Conservation (phyloP, 352 stramenopile genomes). For the Phytopythium delawarense region DNA sequence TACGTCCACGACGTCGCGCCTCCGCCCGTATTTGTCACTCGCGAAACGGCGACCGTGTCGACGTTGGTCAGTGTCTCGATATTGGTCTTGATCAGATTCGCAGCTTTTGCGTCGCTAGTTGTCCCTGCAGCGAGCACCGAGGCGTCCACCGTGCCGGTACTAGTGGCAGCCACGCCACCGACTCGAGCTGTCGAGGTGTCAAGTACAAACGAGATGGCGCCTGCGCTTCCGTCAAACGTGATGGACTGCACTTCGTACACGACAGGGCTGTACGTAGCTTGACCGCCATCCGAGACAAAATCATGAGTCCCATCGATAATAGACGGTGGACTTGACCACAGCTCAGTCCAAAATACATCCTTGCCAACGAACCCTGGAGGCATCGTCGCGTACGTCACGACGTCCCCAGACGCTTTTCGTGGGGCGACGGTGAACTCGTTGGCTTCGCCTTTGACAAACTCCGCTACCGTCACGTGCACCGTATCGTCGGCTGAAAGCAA, state of each 20-base stretch:
- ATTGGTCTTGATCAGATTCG: slow-evolving; percentile 74
- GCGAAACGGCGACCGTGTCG: slow-evolving; percentile 76
- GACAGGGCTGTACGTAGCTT: slow-evolving; percentile 89
- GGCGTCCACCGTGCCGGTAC: slow-evolving; percentile 39
- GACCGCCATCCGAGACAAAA: slow-evolving; percentile 90
- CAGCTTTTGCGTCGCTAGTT: slow-evolving; percentile 48
- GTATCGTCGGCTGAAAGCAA: slow-evolving; percentile 50
- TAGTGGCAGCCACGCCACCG: slow-evolving; percentile 39
- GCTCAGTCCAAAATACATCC: slow-evolving; percentile 95
- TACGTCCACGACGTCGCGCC: slow-evolving; percentile 52
- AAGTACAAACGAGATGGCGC: slow-evolving; percentile 68
- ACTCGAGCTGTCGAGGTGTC: slow-evolving; percentile 64
- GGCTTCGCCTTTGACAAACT: slow-evolving; percentile 91
- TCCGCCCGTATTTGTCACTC: slow-evolving; percentile 23
- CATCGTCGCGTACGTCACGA: slow-evolving; percentile 86
- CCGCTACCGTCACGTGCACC: slow-evolving; percentile 51
- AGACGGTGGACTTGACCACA: slow-evolving; percentile 82
- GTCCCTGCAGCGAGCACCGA: slow-evolving; percentile 24
- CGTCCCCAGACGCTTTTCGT: slow-evolving; percentile 87
- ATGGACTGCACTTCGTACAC: slow-evolving; percentile 91
- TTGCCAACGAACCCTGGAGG: slow-evolving; percentile 81
- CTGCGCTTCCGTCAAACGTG: slow-evolving; percentile 50
- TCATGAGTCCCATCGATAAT: slow-evolving; percentile 86
- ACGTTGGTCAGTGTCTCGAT: slow-evolving; percentile 81
- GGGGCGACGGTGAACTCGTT: slow-evolving; percentile 96